Percentiles rank a stretch among this genome's conserved stretches.
phyloP scores from a whole-genome alignment of 176 grass and related monocot species.

The Tillandsia fasciculata region DNA sequence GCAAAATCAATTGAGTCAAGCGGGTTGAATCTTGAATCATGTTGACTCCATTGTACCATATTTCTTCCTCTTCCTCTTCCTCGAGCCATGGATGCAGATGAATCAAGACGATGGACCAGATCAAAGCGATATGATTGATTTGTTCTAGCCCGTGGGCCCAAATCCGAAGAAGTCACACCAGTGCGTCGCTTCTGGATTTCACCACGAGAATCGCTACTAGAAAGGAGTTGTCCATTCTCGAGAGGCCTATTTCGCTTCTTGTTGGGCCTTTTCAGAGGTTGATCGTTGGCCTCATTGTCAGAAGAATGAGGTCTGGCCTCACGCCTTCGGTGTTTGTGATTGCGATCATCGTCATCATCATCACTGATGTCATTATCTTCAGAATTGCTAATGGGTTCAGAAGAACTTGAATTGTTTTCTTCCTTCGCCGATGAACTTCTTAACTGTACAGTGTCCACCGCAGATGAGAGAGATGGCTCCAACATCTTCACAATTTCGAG shows the following conservation, averaged over 20 bases:
- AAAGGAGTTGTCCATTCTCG: slow-evolving; percentile 32
- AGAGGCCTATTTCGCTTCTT: slow-evolving; percentile 45
- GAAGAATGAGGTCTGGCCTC: slow-evolving; percentile 49
- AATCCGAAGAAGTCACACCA: slow-evolving; percentile 22
- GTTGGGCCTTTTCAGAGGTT: slow-evolving; percentile 25
- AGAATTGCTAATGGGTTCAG: slow-evolving; percentile 54
- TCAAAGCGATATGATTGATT: slow-evolving; percentile 44
- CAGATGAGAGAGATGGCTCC: not conserved
- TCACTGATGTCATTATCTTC: slow-evolving; percentile 62
- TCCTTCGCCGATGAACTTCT: slow-evolving; percentile 41
- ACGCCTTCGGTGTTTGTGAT: slow-evolving; percentile 81
- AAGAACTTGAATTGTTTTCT: slow-evolving; percentile 54
- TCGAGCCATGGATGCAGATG: slow-evolving; percentile 32
- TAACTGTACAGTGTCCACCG: not conserved
- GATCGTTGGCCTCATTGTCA: slow-evolving; percentile 46
- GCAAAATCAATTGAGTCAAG: slow-evolving; percentile 78
- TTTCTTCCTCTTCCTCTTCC: slow-evolving; percentile 74
- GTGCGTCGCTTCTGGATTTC: slow-evolving; percentile 41
- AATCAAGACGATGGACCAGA: slow-evolving; percentile 11
- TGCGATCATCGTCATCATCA: slow-evolving; percentile 83
- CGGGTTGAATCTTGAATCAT: slow-evolving; percentile 62
- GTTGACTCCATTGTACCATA: slow-evolving; percentile 43
- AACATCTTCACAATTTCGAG: slow-evolving; percentile 14
- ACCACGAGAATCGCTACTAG: slow-evolving; percentile 29
- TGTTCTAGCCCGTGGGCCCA: slow-evolving; percentile 14